phyloP scores from a whole-genome alignment of 768 basidiomycete species.

The Tylopilus rubrobrunneus region DNA sequence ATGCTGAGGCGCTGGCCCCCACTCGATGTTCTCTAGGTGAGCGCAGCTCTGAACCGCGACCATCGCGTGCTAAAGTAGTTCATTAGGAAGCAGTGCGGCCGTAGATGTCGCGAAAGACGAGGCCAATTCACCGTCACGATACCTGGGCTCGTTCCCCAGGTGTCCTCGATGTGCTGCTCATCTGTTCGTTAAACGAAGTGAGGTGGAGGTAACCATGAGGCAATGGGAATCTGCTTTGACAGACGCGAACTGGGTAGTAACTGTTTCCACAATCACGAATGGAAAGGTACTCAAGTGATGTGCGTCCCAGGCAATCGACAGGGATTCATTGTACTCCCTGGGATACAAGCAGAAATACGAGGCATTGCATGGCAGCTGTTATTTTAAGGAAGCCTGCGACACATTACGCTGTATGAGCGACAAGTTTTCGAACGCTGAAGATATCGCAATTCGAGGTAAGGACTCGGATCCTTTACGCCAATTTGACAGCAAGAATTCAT shows the following conservation, averaged over 20 bases:
- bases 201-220: background rate
- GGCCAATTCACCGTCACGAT: background rate
- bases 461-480: background rate
- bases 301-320: too few relatives aligned
- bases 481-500: background rate
- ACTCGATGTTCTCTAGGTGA: too few relatives aligned
- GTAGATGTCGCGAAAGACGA: too few relatives aligned
- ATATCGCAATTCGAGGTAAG: background rate
- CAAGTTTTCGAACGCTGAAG: background rate
- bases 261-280: too few relatives aligned
- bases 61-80: too few relatives aligned
- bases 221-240: background rate
- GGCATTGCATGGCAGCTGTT: background rate
- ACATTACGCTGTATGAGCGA: background rate
- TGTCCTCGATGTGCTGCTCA: background rate
- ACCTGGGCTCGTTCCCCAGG: too few relatives aligned
- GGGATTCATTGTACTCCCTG: background rate
- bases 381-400: background rate
- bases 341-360: background rate
- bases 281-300: background rate
- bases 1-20: too few relatives aligned
- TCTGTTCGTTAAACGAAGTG: background rate
- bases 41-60: too few relatives aligned
- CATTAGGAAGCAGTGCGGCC: background rate
- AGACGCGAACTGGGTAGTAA: background rate